A percentile compares a stretch with the other conserved stretches of the same genome.
Evolutionary conservation across 371 early-diverging fungal genomes (phyloP).

Genomic region (Scutellospora calospora): DNA sequence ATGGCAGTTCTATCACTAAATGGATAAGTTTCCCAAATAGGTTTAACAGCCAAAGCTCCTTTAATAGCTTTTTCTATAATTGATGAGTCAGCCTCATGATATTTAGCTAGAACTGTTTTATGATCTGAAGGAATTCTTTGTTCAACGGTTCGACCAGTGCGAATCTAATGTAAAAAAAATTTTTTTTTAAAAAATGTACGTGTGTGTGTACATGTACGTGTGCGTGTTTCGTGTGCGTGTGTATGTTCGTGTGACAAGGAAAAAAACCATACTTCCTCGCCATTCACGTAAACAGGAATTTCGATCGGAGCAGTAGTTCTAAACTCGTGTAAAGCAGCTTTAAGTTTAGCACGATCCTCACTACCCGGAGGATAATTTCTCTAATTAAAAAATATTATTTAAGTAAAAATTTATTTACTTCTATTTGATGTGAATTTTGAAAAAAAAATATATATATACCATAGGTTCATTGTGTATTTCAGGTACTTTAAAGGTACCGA

Average conservation of each 20-base stretch:
- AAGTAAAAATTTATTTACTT: conserved; percentile 13
- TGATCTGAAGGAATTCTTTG: conserved; percentile 91
- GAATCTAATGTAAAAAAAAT: conserved; percentile 53
- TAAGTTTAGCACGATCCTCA: conserved; percentile 77
- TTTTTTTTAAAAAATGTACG: not conserved
- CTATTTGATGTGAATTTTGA: not conserved
- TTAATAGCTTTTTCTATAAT: conserved; percentile 88
- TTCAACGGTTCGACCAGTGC: conserved; percentile 69
- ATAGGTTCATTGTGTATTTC: conserved; percentile 90
- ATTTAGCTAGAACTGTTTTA: conserved; percentile 80
- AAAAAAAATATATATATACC: conserved; percentile 52
- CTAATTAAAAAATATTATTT: conserved; percentile 40
- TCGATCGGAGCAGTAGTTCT: conserved; percentile 74
- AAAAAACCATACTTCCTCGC: conserved; percentile 68
- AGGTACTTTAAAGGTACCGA: conserved; percentile 83
- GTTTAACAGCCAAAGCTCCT: conserved; percentile 87
- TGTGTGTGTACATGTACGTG: too few species aligned
- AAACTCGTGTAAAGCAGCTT: conserved; percentile 83
- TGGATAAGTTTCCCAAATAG: conserved; percentile 92
- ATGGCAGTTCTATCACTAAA: conserved; percentile 95
- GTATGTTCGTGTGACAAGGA: not conserved
- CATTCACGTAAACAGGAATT: conserved; percentile 89
- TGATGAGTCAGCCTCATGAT: conserved; percentile 82
- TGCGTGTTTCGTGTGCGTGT: too few species aligned
- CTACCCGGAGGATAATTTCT: conserved; percentile 80